A percentile compares a stretch with the other conserved stretches of the same genome.
Conservation (phyloP, 2,329 filamentous ascomycete species). For the Lachnum nothofagi region DNA sequence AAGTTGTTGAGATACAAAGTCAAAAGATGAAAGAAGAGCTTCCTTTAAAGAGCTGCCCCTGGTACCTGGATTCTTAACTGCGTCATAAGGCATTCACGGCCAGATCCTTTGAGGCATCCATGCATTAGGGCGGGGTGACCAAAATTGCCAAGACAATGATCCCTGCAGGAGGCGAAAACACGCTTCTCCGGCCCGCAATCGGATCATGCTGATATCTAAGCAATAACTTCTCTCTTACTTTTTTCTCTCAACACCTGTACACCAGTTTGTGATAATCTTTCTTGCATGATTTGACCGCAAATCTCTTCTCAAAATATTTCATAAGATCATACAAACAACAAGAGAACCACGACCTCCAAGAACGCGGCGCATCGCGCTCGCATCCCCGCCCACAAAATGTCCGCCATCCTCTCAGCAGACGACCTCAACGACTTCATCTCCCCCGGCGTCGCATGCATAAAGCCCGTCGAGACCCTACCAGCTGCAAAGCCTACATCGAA, state of each 20-base stretch:
- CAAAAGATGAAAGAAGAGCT: neutral
- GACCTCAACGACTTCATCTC: slow-evolving; percentile 99
- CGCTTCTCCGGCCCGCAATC: neutral
- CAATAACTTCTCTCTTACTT: no score
- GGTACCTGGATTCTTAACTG: neutral
- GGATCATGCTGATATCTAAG: neutral
- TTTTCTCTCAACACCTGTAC: no score
- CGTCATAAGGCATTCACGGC: no score
- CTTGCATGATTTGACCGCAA: no score
- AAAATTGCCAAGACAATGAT: no score
- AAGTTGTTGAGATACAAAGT: neutral
- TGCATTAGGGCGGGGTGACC: neutral
- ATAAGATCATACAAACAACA: neutral
- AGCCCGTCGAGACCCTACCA: slow-evolving; percentile 89
- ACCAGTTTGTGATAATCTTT: no score
- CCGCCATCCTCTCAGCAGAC: slow-evolving; percentile 92
- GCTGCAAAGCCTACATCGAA: slow-evolving; percentile 45
- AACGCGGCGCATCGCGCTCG: slow-evolving; percentile 20
- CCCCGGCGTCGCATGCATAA: slow-evolving; percentile 95
- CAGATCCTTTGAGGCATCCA: neutral
- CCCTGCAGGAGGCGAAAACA: neutral
- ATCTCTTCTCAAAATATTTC: no score
- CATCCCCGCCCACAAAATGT: slow-evolving; percentile 56
- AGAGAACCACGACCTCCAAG: neutral
- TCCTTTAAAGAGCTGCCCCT: neutral